Evolutionary conservation across 768 basidiomycete genomes (phyloP).

Genomic region (Amanita polypyramis): DNA sequence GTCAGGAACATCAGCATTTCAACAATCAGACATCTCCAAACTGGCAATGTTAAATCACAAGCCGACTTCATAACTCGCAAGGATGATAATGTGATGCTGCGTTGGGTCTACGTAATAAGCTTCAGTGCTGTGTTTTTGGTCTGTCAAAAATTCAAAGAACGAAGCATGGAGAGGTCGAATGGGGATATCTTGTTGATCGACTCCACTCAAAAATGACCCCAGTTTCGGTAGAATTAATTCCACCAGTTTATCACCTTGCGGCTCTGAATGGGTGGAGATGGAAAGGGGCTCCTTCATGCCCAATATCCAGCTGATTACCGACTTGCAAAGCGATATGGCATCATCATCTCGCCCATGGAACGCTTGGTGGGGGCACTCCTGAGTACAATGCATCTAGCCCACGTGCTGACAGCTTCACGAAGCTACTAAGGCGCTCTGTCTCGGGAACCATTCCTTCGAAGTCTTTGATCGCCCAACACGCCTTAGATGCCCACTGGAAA

Average conservation of each 20-base stretch:
- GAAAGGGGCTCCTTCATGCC: background rate
- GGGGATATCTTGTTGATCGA: conserved; percentile 1
- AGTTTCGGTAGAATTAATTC: background rate
- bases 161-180: conserved; percentile 24
- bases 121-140: conserved; percentile 12
- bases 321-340: background rate
- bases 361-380: background rate
- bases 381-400: background rate
- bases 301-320: background rate
- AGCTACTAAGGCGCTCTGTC: background rate
- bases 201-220: background rate
- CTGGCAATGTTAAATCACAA: conserved; percentile 21
- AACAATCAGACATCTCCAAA: conserved; percentile 17
- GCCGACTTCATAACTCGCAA: conserved; percentile 14
- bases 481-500: conserved; percentile 24
- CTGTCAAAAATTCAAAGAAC: conserved; percentile 22
- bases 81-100: conserved; percentile 1
- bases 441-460: conserved; percentile 9
- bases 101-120: conserved; percentile 14
- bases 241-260: background rate
- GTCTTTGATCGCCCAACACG: conserved; percentile 14
- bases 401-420: background rate
- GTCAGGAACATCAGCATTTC: conserved; percentile 15
- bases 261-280: background rate
- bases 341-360: conserved; percentile 1